Evolutionary conservation across 2,329 filamentous ascomycete species (phyloP).

Genomic region (Incumbomyces delicatus): DNA sequence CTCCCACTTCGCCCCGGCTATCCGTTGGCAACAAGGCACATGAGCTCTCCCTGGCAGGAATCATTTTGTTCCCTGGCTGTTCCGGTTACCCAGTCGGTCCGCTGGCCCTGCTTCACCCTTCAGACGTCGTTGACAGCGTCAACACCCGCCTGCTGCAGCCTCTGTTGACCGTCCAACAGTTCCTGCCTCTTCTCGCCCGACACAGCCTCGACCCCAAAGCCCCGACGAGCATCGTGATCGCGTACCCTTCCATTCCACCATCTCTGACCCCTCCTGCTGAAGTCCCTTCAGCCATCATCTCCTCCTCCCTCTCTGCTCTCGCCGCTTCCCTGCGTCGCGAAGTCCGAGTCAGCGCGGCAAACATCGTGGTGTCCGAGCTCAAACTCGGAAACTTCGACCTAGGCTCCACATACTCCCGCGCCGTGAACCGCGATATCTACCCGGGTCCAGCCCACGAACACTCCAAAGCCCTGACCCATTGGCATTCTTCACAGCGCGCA

Average conservation of each 20-base stretch:
- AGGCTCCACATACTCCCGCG: constrained; percentile 27
- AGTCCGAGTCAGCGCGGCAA: constrained; percentile 57
- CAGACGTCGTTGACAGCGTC: constrained; percentile 77
- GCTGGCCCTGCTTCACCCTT: constrained; percentile 74
- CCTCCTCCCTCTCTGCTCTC: constrained; percentile 77
- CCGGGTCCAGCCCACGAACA: constrained; percentile 7
- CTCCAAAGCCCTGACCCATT: constrained; percentile 11
- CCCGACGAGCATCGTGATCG: constrained; percentile 30
- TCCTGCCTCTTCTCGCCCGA: constrained; percentile 66
- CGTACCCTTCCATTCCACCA: constrained; percentile 36
- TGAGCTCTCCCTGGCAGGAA: constrained; percentile 55
- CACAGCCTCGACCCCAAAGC: constrained; percentile 41
- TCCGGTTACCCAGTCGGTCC: constrained; percentile 71
- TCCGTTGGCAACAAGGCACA: constrained; percentile 11
- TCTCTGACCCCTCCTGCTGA: constrained; percentile 36
- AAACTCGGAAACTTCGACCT: constrained; percentile 89
- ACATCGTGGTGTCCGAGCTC: constrained; percentile 69
- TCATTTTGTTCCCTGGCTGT: constrained; percentile 71
- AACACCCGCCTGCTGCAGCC: constrained; percentile 87
- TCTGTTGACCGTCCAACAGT: constrained; percentile 77
- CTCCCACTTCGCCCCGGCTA: constrained; percentile 8
- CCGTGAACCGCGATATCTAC: constrained; percentile 10
- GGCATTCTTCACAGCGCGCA: constrained; percentile 22
- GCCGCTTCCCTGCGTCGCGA: constrained; percentile 71
- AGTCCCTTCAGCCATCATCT: constrained; percentile 76